These are phyloP conservation scores for Chaetomium globosum DNA, from an alignment of 2,329 filamentous ascomycete genomes.

Conservation along the genomic window DNA sequence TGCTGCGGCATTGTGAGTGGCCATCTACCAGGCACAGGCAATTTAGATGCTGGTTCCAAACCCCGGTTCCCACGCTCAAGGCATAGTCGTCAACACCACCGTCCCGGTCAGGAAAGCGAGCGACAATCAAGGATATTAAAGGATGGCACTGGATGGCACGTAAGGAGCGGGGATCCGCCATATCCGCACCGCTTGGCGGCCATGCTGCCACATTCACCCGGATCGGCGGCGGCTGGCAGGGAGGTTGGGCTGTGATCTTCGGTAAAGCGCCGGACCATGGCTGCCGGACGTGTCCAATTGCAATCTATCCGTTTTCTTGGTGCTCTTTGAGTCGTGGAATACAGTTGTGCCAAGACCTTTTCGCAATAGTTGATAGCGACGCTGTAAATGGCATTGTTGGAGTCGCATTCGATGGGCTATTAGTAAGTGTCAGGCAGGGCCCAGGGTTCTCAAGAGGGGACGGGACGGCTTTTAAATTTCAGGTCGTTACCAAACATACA, in stretches of 20 bases:
- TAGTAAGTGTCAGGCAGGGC: neutral
- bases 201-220: conserved; percentile 20
- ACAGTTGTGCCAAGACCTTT: neutral
- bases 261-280: conserved; percentile 10
- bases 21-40: neutral
- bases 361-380: neutral
- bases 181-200: conserved; percentile 16
- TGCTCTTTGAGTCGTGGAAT: neutral
- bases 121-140: conserved; percentile 8
- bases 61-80: neutral
- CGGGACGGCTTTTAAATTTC: too few species aligned
- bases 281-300: conserved; percentile 1
- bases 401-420: neutral
- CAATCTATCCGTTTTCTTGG: conserved; percentile 2
- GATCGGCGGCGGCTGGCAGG: conserved; percentile 10
- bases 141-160: neutral
- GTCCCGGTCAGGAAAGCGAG: neutral
- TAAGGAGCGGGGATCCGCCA: conserved; percentile 17
- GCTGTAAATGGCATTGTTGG: neutral
- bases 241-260: neutral
- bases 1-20: neutral
- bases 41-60: neutral
- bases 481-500: neutral
- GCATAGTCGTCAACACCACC: neutral
- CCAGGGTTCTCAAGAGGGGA: neutral